phyloP scores from a whole-genome alignment of 352 stramenopile species.

The Phytophthora boehmeriae region DNA sequence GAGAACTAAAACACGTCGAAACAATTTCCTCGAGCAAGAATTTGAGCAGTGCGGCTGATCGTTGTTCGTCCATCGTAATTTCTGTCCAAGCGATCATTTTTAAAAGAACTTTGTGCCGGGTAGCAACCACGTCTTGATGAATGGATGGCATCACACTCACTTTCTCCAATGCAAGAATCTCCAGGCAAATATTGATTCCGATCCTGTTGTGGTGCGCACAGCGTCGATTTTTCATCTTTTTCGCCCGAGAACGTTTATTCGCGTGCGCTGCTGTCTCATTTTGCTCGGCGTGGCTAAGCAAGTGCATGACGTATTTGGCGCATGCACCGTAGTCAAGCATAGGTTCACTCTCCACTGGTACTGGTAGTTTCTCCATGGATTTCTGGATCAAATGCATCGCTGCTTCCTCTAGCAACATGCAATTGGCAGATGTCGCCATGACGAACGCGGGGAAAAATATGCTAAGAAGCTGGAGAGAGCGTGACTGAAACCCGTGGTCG shows the following conservation, averaged over 20 bases:
- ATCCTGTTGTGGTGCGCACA: constrained; percentile 81
- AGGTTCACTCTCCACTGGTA: constrained; percentile 41
- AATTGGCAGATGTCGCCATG: constrained; percentile 56
- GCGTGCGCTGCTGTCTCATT: constrained; percentile 22
- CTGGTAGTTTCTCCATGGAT: constrained; percentile 55
- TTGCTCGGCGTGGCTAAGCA: constrained; percentile 59
- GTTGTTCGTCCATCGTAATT: constrained; percentile 51
- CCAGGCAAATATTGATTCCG: constrained; percentile 71
- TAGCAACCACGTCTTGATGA: constrained; percentile 36
- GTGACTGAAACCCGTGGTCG: constrained; percentile 66
- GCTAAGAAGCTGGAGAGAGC: constrained; percentile 70
- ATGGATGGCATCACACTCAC: constrained; percentile 33
- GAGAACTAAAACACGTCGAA: constrained; percentile 43
- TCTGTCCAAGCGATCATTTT: constrained; percentile 60
- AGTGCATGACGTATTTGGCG: constrained; percentile 66
- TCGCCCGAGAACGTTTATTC: constrained; percentile 14
- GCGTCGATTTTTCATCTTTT: constrained; percentile 25
- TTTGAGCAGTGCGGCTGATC: constrained; percentile 60
- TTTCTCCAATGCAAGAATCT: constrained; percentile 71
- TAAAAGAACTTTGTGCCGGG: constrained; percentile 56
- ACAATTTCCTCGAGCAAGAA: constrained; percentile 55
- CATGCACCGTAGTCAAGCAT: constrained; percentile 57
- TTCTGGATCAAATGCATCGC: constrained; percentile 69
- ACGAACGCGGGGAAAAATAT: constrained; percentile 81
- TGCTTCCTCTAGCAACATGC: constrained; percentile 67